A percentile compares a stretch with the other conserved stretches of the same genome.
Evolutionary conservation across 2,329 filamentous ascomycete genomes (phyloP).

Genomic region (Ilyonectria destructans): DNA sequence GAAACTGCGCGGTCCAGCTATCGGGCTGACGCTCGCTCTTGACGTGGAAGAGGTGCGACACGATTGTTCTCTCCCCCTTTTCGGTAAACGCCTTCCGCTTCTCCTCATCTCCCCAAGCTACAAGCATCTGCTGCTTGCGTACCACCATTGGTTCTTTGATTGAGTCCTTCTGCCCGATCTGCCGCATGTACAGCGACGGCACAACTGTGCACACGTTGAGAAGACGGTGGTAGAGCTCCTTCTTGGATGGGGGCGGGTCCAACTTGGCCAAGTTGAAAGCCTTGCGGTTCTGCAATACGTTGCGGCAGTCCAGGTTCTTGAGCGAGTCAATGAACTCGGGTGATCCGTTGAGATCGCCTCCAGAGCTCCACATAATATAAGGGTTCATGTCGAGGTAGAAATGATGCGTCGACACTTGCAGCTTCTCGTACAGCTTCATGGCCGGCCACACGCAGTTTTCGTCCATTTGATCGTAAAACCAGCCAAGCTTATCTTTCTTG

Average conservation of each 20-base stretch:
- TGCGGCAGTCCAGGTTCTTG: conserved; percentile 53
- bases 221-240: conserved; percentile 53
- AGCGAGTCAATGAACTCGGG: conserved; percentile 54
- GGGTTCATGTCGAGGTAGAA: conserved; percentile 57
- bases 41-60: conserved; percentile 49
- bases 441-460: conserved; percentile 55
- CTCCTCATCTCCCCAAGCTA: conserved; percentile 57
- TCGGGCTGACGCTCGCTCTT: conserved; percentile 39
- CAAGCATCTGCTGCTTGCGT: conserved; percentile 57
- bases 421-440: conserved; percentile 57
- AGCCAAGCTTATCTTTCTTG: conserved; percentile 44
- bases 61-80: conserved; percentile 50
- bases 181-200: conserved; percentile 57
- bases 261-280: conserved; percentile 54
- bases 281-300: conserved; percentile 57
- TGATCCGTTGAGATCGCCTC: conserved; percentile 46
- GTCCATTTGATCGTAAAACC: conserved; percentile 45
- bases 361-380: conserved; percentile 47
- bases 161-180: conserved; percentile 54
- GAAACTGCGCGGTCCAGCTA: conserved; percentile 31
- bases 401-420: conserved; percentile 57
- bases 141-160: conserved; percentile 55
- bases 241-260: conserved; percentile 50
- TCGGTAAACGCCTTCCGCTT: conserved; percentile 50
- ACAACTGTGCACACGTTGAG: conserved; percentile 54